Conservation (phyloP, 345 rosid genomes). For the Tarenaya hassleriana region DNA sequence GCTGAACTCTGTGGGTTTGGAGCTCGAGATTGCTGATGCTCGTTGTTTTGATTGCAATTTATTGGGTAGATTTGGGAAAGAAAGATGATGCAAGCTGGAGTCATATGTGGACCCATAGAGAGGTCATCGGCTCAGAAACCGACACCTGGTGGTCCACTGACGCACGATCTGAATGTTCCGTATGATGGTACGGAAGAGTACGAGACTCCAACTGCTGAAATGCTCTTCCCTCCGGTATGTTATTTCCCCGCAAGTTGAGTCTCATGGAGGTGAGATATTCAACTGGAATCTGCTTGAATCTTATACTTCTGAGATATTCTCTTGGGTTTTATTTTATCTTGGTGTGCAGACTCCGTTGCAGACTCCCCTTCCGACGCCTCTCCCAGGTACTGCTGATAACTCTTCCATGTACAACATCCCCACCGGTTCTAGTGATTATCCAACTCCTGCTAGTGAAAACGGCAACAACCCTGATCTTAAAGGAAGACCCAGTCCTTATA, state of each 20-base stretch:
- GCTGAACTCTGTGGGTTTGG: conserved; percentile 4
- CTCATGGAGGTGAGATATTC: not conserved
- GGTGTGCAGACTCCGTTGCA: conserved; percentile 73
- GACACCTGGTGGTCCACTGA: conserved; percentile 49
- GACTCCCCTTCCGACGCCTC: conserved; percentile 75
- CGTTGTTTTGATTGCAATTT: not conserved
- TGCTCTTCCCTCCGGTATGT: conserved; percentile 4
- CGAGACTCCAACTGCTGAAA: not conserved
- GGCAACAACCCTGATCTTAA: conserved; percentile 55
- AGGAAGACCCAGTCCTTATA: conserved; percentile 77
- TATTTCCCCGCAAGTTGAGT: not conserved
- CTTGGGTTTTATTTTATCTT: conserved; percentile 14
- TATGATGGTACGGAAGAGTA: conserved; percentile 47
- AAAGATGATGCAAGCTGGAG: conserved; percentile 95
- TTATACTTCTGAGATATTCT: conserved; percentile 15
- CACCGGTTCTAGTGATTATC: conserved; percentile 81
- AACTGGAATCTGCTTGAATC: not conserved
- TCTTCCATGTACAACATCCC: conserved; percentile 86
- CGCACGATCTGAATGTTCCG: conserved; percentile 94
- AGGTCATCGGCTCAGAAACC: conserved; percentile 57
- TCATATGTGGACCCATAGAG: conserved; percentile 53
- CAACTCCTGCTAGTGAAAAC: conserved; percentile 67
- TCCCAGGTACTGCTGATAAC: conserved; percentile 69
- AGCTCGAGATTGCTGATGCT: conserved; percentile 15
- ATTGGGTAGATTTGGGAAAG: conserved; percentile 71